Base-by-base conservation (phyloP, 768 basidiomycete species). In the Pholiota conissans region DNA sequence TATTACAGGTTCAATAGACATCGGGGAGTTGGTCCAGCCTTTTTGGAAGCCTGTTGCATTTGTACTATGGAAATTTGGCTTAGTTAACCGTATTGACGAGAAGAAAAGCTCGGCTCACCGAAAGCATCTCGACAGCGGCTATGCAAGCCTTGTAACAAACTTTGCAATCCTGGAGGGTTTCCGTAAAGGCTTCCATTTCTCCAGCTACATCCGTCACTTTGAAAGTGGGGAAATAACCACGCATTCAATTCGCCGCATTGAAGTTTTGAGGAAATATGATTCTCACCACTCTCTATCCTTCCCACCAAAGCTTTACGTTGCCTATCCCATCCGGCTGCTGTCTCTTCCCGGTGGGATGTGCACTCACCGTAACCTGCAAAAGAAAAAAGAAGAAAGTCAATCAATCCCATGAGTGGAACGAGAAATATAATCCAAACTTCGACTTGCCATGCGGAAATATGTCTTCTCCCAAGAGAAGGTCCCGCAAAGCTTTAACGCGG, bases 51-150 rank as follows among this genome's bases (percentile, higher is more conserved):
- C 75, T 79, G 62, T 74, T 74, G 67, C 84, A 85, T 70, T 89
- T 89, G 67, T 90, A 89, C 84, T 89, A 60, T 32, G 57, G 58
- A 47, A 10, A 30, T 42, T 49, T 46, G 55, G 60, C 60, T 63
- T 37, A 63, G 32, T 35, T 54, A 50, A 26, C 2, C 32, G 5
- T 10, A 35, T 40, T 26, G 32, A 55, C 2, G 49, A 48, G 24
- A 32, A 49, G 35, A 49, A 30, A 8, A 51, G 27, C 26, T 7
- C 11, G 30, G 64, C 78, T 73, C 69, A 89, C 87, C 56, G 77
- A 76, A 42, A 90, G 80, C 89, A 90, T 90, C 34, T 83, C 81
- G 7, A 86, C 76, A 20, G 89, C 88, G 6, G 86, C 85, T 24
- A 63, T 77, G 61, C 80, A 83, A 16, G 86, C 89, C 65, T 83